Conservation (phyloP, 1,284 basidiomycete genomes). For the Cutaneotrichosporon dermatis region DNA sequence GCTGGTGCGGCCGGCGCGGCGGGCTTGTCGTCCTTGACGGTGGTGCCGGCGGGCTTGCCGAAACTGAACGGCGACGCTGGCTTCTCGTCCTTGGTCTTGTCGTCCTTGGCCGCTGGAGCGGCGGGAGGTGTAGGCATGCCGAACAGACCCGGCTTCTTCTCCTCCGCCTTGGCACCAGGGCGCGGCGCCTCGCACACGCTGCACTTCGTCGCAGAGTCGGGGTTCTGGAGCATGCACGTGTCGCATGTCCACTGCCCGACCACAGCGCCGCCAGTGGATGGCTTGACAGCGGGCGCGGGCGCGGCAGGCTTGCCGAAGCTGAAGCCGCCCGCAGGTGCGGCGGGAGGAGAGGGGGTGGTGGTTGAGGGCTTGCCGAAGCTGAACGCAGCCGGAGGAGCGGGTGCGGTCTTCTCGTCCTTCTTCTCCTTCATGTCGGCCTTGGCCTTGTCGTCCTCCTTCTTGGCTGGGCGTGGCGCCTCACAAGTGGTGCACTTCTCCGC, state of each 20-base stretch:
- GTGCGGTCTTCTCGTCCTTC: constrained; percentile 2
- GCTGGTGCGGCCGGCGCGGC: background rate
- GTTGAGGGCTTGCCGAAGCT: too few relatives aligned
- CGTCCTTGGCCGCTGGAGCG: background rate
- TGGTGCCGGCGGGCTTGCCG: constrained; percentile 1
- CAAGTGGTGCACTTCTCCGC: constrained; percentile 56
- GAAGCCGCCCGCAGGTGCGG: too few relatives aligned
- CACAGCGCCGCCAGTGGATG: constrained; percentile 7
- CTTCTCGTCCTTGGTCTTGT: background rate
- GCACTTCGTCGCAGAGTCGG: constrained; percentile 53
- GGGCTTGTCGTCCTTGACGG: background rate
- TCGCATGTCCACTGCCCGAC: constrained; percentile 52
- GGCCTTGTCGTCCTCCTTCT: too few relatives aligned
- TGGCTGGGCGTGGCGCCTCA: constrained; percentile 46
- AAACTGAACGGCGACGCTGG: background rate
- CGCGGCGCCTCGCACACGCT: constrained; percentile 54
- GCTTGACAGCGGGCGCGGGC: constrained; percentile 1
- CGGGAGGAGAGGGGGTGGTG: background rate
- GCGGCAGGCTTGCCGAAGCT: too few relatives aligned
- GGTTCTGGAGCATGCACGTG: constrained; percentile 54
- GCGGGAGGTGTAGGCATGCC: background rate
- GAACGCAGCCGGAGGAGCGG: too few relatives aligned
- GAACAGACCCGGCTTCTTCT: background rate
- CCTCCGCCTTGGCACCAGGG: background rate
- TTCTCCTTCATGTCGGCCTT: background rate